Evolutionary conservation across 2,329 filamentous ascomycete genomes (phyloP), one percentile per base, ranked within the genome.

Genomic region (Verticillium dahliae): DNA sequence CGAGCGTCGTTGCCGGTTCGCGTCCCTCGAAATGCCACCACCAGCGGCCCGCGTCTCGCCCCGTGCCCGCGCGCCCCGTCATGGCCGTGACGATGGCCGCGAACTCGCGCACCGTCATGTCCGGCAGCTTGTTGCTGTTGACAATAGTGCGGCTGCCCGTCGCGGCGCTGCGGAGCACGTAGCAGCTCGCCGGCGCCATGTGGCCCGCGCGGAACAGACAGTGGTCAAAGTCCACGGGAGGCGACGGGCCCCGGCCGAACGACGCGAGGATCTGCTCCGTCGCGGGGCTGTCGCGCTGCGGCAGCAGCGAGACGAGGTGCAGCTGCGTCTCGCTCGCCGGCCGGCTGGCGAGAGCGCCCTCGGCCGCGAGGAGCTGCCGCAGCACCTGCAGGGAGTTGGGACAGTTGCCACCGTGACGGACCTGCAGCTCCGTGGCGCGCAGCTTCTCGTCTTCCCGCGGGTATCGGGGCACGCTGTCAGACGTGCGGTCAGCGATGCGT

Each of bases 11-110:
- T 55, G 84, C 80, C 45, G 87, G 86, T 61, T 85, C 84, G 60
- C 89, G 84, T 63, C 89, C 90, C 85, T 85, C 69, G 57, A 62
- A 91, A 76, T 92, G 89, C 76, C 86, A 89, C 88, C 86, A 91
- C 31, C 74, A 76, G 54, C 58, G 34, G 41, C 33, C 27, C 27
- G 13, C 18, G 57, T 59, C 14, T 56, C 54, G 54, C 15, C 54
- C 31, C 18, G 27, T 14, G 13, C 7, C 27, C 3, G 18, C 18
- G 11, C 45, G 45, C 15, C n/a, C 45, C 4, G 45, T 52, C 45
- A 52, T 52, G 70, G 45, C n/a, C 45, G 2, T n/a, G 41, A 75
- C 78, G 22, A 81, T 74, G 13, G 62, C 62, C 15, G 71, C 69
- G 63, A 92, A 90, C 72, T 91, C 89, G 7, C 75, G 74, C 4